These are phyloP conservation scores for Linanthus parryae DNA, from an alignment of 148 eudicot species.

Conservation along the genomic window DNA sequence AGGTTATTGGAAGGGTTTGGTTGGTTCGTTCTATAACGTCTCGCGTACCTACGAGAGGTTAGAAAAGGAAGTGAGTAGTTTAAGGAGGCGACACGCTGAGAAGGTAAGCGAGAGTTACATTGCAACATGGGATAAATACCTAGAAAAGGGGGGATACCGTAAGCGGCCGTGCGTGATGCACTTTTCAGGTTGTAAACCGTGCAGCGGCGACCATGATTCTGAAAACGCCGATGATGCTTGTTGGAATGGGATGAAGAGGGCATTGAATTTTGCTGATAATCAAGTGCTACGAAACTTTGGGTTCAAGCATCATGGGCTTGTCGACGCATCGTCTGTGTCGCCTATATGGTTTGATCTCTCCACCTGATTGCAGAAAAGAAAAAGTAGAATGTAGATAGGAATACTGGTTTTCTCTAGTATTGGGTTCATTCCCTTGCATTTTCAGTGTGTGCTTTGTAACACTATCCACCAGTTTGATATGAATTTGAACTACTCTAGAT, in stretches of 20 bases:
- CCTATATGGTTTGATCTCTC: constrained; percentile 5
- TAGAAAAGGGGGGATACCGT: not conserved
- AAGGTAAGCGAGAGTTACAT: constrained; percentile 9
- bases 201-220: constrained; percentile 19
- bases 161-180: constrained; percentile 17
- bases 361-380: too few species aligned
- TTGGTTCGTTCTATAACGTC: not conserved
- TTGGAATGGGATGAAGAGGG: constrained; percentile 18
- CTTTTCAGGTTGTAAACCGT: constrained; percentile 21
- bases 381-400: too few species aligned
- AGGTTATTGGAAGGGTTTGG: constrained; percentile 16
- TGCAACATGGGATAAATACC: not conserved
- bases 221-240: constrained; percentile 13
- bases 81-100: constrained; percentile 12
- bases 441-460: too few species aligned
- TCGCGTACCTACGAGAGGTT: not conserved
- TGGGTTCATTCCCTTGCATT: too few species aligned
- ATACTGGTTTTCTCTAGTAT: too few species aligned
- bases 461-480: too few species aligned
- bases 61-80: not conserved
- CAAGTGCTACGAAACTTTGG: constrained; percentile 19
- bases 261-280: constrained; percentile 22
- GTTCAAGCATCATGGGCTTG: constrained; percentile 9
- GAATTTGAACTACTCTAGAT: too few species aligned
- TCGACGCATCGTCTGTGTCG: constrained; percentile 12